Conservation (phyloP, 257 asterid genomes). For the Solanum medicagineum region DNA sequence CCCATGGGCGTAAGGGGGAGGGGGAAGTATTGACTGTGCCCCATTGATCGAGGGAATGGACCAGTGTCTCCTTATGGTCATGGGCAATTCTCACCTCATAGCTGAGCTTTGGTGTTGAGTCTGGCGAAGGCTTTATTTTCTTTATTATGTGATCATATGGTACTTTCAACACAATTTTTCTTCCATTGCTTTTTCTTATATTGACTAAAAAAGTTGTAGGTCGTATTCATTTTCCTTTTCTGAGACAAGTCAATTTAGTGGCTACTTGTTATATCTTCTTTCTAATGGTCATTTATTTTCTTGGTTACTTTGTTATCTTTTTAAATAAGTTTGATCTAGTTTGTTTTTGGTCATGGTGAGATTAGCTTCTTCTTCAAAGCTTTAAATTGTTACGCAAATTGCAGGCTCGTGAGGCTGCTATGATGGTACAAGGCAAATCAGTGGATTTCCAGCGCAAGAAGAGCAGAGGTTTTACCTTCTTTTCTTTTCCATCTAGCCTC, state of each 20-base stretch:
- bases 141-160: too few species aligned
- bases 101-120: background rate
- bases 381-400: background rate
- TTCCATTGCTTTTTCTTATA: background rate
- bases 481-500: background rate
- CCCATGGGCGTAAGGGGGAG: background rate
- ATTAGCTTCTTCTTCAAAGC: background rate
- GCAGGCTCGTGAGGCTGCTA: slow-evolving; percentile 90
- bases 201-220: background rate
- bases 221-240: background rate
- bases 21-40: background rate
- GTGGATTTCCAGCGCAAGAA: slow-evolving; percentile 93
- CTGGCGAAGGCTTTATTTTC: background rate
- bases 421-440: slow-evolving; percentile 77
- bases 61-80: background rate
- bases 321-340: background rate
- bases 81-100: background rate
- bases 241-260: background rate
- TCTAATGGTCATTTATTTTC: background rate
- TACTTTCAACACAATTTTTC: background rate
- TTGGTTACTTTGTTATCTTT: background rate
- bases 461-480: slow-evolving; percentile 60
- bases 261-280: background rate
- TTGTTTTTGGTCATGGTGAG: background rate
- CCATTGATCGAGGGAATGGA: background rate